A percentile compares a stretch with the other conserved stretches of the same genome.
Evolutionary conservation across 768 basidiomycete genomes (phyloP).

Genomic region (Hygrophorus russula): DNA sequence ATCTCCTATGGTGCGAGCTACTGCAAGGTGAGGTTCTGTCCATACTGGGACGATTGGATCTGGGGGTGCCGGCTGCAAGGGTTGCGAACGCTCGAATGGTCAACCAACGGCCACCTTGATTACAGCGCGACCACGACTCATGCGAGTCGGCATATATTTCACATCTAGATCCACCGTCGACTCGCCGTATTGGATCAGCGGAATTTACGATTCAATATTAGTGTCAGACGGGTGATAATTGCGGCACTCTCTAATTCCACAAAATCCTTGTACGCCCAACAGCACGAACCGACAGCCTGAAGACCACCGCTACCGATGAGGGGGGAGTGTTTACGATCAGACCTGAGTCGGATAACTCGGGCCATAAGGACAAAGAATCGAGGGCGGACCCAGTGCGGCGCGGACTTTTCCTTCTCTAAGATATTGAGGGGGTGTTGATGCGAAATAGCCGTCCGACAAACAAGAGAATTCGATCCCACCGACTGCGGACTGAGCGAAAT

Average conservation of each 20-base stretch:
- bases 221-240: slow-evolving; percentile 20
- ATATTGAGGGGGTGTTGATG: neutral
- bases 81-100: no score
- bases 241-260: slow-evolving; percentile 16
- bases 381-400: slow-evolving; percentile 9
- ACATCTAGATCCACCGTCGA: slow-evolving; percentile 15
- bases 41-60: no score
- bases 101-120: no score
- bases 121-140: no score
- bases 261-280: slow-evolving; percentile 26
- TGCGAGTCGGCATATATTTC: slow-evolving; percentile 22
- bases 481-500: neutral
- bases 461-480: neutral
- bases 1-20: slow-evolving; percentile 6
- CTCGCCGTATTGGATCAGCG: neutral
- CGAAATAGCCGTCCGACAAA: neutral
- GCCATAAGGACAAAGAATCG: neutral
- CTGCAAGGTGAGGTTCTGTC: no score
- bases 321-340: neutral
- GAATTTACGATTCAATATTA: slow-evolving; percentile 15
- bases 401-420: slow-evolving; percentile 27
- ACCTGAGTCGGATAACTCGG: neutral
- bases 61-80: no score
- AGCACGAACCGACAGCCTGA: slow-evolving; percentile 17
- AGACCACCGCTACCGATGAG: neutral